Conservation (phyloP, 2,329 filamentous ascomycete genomes). For the Colletotrichum sp. region DNA sequence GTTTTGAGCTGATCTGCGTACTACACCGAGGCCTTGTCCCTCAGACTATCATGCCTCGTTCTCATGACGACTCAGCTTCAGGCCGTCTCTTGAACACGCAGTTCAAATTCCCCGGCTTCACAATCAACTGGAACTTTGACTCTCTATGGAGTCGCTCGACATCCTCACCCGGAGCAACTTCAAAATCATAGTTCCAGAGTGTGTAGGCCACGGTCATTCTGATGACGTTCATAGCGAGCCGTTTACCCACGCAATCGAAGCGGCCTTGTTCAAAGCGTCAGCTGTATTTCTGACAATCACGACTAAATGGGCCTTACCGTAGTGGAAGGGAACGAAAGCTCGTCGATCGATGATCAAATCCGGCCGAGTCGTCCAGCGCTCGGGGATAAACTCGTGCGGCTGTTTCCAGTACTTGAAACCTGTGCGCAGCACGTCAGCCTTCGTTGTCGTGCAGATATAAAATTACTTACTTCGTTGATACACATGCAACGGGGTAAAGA, state of each 20-base stretch:
- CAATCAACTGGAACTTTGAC: conserved; percentile 2
- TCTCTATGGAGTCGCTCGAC: background rate
- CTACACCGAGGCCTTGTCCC: too few species aligned
- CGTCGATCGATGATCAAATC: conserved; percentile 24
- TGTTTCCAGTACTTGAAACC: conserved; percentile 13
- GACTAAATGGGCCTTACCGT: background rate
- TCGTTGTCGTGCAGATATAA: background rate
- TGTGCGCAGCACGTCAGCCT: background rate
- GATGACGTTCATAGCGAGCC: conserved; percentile 9
- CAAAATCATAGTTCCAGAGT: conserved; percentile 16
- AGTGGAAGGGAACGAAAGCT: conserved; percentile 13
- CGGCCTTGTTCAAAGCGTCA: background rate
- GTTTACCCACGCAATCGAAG: conserved; percentile 12
- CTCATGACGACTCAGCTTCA: background rate
- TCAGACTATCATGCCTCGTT: rapidly evolving
- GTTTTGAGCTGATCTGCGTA: too few species aligned
- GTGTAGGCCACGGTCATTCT: conserved; percentile 12
- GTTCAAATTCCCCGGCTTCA: conserved; percentile 4
- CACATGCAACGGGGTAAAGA: conserved; percentile 1
- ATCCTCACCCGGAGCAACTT: conserved; percentile 11
- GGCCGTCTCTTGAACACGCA: conserved; percentile 8
- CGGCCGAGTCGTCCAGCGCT: conserved; percentile 25
- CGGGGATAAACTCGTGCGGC: conserved; percentile 23
- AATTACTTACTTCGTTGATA: background rate
- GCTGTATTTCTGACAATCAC: background rate